A percentile compares a stretch with the other conserved stretches of the same genome.
Evolutionary conservation across 2,329 filamentous ascomycete species (phyloP).

Genomic region (Cordyceps pruinosa): DNA sequence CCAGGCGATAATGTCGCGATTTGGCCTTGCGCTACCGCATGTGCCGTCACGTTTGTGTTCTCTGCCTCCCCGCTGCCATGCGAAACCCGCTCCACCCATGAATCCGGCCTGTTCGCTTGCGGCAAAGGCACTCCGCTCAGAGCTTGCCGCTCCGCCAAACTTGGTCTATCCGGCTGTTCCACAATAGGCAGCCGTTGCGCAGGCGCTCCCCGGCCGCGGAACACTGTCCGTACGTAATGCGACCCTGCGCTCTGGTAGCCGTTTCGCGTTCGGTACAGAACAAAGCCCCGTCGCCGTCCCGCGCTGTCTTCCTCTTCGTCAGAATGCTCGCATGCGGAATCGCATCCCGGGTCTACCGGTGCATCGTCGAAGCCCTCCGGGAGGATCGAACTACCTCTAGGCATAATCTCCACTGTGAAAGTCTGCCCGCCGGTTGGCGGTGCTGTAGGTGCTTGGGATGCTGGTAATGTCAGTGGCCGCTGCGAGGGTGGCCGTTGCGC

Average conservation of each 20-base stretch:
- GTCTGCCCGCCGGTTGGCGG: constrained; percentile 15
- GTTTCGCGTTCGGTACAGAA: constrained; percentile 14
- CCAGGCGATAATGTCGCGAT: constrained; percentile 19
- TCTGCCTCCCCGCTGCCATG: constrained; percentile 23
- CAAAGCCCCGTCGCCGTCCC: constrained; percentile 22
- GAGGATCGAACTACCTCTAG: constrained; percentile 26
- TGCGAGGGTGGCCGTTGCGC: neutral
- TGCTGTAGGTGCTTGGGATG: neutral
- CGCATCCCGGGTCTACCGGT: constrained; percentile 36
- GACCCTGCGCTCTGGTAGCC: neutral
- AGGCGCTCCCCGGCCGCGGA: neutral
- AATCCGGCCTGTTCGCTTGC: constrained; percentile 7
- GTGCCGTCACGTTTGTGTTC: constrained; percentile 14
- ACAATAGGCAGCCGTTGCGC: neutral
- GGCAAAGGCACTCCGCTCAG: neutral
- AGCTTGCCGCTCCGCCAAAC: constrained; percentile 2
- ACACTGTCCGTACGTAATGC: neutral
- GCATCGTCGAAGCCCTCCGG: constrained; percentile 31
- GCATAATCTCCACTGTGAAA: no score
- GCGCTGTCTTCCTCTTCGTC: constrained; percentile 47
- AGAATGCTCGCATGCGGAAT: constrained; percentile 48
- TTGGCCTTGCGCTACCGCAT: no score
- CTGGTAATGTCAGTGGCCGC: no score
- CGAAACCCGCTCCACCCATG: constrained; percentile 22
- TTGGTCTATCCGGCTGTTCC: neutral